These are phyloP conservation scores for Colletotrichum spaethianum DNA, from an alignment of 2,329 filamentous ascomycete species.

Conservation along the genomic window DNA sequence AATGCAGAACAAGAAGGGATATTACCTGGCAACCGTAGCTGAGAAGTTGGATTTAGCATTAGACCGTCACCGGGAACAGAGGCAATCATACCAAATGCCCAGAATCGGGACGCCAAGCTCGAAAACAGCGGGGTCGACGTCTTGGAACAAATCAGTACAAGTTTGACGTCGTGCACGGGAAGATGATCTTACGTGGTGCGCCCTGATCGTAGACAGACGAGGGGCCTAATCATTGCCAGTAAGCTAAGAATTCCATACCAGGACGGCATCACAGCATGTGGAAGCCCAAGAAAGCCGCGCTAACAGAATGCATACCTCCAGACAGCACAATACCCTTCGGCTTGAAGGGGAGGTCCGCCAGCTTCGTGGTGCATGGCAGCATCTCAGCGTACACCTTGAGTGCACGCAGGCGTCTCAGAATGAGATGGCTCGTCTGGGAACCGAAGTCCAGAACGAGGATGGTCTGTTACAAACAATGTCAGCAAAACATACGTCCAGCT, in stretches of 20 bases:
- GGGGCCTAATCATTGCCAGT: slow-evolving; percentile 53
- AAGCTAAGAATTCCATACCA: neutral
- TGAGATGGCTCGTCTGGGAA: slow-evolving; percentile 81
- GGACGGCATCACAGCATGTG: neutral
- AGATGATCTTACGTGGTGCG: slow-evolving; percentile 65
- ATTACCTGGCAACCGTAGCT: slow-evolving; percentile 36
- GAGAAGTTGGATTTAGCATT: neutral
- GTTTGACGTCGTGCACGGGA: neutral
- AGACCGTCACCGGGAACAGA: neutral
- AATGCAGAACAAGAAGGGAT: neutral
- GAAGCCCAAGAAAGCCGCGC: neutral
- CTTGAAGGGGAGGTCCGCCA: slow-evolving; percentile 81
- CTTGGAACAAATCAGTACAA: slow-evolving; percentile 44
- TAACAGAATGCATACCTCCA: slow-evolving; percentile 50
- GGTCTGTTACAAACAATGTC: slow-evolving; percentile 60
- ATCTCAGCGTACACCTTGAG: slow-evolving; percentile 90
- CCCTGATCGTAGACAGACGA: slow-evolving; percentile 85
- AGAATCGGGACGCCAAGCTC: slow-evolving; percentile 77
- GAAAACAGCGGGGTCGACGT: slow-evolving; percentile 87
- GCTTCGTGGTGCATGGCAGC: slow-evolving; percentile 88
- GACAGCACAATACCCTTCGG: slow-evolving; percentile 83
- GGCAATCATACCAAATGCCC: slow-evolving; percentile 69
- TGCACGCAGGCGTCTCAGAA: slow-evolving; percentile 81
- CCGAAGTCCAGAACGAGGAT: slow-evolving; percentile 81
- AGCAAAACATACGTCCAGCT: neutral